Conservation (phyloP, 2,329 filamentous ascomycete species). For the Apiospora malaysiana region DNA sequence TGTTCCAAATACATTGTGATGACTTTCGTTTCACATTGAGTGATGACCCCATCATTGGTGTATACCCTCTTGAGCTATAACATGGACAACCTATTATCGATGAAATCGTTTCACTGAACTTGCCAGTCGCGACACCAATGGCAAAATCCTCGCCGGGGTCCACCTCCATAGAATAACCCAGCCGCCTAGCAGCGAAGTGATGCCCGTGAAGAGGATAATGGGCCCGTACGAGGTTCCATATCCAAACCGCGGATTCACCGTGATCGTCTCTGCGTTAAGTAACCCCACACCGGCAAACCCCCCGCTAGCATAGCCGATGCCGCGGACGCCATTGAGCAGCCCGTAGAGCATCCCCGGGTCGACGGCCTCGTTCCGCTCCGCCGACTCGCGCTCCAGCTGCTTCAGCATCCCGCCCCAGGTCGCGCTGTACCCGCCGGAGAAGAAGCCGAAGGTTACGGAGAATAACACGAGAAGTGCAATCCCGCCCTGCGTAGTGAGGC, state of each 20-base stretch:
- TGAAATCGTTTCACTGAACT: not conserved
- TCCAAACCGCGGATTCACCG: not conserved
- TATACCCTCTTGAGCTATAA: too few species aligned
- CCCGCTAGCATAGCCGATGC: not conserved
- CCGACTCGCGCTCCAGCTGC: slow-evolving; percentile 28
- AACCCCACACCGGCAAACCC: not conserved
- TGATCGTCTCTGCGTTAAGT: not conserved
- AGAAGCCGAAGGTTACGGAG: slow-evolving; percentile 67
- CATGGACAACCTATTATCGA: too few species aligned
- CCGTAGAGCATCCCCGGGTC: slow-evolving; percentile 10
- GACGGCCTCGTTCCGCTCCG: not conserved
- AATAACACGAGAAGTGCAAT: slow-evolving; percentile 63
- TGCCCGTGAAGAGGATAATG: not conserved
- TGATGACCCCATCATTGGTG: too few species aligned
- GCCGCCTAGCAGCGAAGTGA: not conserved
- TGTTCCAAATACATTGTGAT: too few species aligned
- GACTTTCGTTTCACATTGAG: too few species aligned
- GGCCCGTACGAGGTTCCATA: slow-evolving; percentile 1
- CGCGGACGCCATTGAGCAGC: not conserved
- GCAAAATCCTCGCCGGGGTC: not conserved
- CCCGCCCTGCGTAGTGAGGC: slow-evolving; percentile 51
- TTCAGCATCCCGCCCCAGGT: slow-evolving; percentile 55
- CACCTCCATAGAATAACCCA: slow-evolving; percentile 2
- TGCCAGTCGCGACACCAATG: not conserved
- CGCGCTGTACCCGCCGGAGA: slow-evolving; percentile 67